A percentile compares a stretch with the other conserved stretches of the same genome.
These are phyloP conservation scores for Colletotrichum salicis DNA, from an alignment of 2,329 filamentous ascomycete species.

Conservation along the genomic window DNA sequence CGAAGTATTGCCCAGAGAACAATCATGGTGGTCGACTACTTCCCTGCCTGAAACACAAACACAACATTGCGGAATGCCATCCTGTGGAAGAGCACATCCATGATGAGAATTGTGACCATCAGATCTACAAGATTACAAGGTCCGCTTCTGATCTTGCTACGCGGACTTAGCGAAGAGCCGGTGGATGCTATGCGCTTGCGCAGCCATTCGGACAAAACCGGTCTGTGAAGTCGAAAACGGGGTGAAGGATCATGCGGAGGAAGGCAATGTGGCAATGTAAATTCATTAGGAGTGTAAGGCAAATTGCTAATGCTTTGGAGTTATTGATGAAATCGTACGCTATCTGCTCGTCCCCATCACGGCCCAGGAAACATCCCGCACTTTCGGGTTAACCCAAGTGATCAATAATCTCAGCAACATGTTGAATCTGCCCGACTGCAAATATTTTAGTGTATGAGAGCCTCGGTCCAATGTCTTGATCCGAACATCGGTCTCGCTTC, in stretches of 20 bases:
- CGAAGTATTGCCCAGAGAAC: conserved; percentile 45
- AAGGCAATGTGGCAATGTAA: not conserved
- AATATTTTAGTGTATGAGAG: not conserved
- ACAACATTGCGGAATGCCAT: not conserved
- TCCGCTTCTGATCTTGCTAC: conserved; percentile 6
- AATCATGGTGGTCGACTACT: conserved; percentile 45
- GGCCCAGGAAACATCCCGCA: not conserved
- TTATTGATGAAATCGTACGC: not conserved
- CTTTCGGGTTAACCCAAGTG: too few relatives aligned
- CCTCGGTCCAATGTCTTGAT: not conserved
- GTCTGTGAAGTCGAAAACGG: not conserved
- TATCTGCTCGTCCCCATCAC: not conserved
- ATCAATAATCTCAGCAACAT: not conserved
- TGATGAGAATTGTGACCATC: conserved; percentile 1
- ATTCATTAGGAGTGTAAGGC: not conserved
- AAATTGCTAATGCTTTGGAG: not conserved
- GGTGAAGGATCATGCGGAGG: not conserved
- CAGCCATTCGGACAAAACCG: not conserved
- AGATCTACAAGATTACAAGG: conserved; percentile 5
- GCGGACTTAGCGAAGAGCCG: not conserved
- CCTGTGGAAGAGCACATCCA: not conserved
- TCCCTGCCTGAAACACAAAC: conserved; percentile 45
- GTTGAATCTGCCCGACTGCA: not conserved
- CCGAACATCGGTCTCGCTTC: not conserved
- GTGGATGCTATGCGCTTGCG: not conserved